Percentiles rank a stretch among this genome's conserved stretches.
Conservation (phyloP, 2,329 filamentous ascomycete genomes). For the Orbilia brochopaga region DNA sequence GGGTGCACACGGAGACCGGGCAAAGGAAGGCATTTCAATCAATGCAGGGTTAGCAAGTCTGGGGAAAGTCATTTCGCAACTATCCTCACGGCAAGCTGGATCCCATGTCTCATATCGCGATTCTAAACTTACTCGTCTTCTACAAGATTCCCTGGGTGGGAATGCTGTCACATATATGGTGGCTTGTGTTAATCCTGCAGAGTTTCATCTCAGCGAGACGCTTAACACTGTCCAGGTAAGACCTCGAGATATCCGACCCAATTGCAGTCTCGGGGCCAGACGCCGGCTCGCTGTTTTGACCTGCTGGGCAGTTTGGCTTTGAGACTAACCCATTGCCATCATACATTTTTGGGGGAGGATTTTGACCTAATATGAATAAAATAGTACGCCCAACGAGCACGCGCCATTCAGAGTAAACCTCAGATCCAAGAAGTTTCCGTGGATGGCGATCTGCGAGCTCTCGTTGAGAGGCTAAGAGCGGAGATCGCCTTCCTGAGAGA, state of each 20-base stretch:
- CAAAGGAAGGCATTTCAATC: conserved; percentile 96
- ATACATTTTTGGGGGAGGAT: too few relatives aligned
- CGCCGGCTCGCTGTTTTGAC: too few relatives aligned
- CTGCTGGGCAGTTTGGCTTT: too few relatives aligned
- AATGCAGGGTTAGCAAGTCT: conserved; percentile 93
- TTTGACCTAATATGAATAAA: conserved; percentile 30
- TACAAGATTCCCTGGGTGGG: conserved; percentile 94
- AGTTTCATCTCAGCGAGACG: conserved; percentile 97
- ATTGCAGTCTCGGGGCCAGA: too few relatives aligned
- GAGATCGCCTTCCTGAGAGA: conserved; percentile 93
- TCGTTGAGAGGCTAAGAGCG: conserved; percentile 90
- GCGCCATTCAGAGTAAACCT: conserved; percentile 96
- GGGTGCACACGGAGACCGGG: conserved; percentile 89
- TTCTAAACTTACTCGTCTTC: conserved; percentile 90
- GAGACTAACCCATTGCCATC: too few relatives aligned
- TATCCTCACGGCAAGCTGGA: conserved; percentile 85
- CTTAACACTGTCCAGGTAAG: conserved; percentile 79
- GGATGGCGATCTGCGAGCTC: conserved; percentile 88
- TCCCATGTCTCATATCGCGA: conserved; percentile 97
- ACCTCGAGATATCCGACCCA: too few relatives aligned
- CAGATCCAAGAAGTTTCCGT: conserved; percentile 89
- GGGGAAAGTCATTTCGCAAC: conserved; percentile 96
- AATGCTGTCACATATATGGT: conserved; percentile 99
- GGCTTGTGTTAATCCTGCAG: conserved; percentile 93
- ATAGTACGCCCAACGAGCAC: conserved; percentile 90